Base-by-base conservation (phyloP, 352 stramenopile genomes). In the Plasmopara muralis region DNA sequence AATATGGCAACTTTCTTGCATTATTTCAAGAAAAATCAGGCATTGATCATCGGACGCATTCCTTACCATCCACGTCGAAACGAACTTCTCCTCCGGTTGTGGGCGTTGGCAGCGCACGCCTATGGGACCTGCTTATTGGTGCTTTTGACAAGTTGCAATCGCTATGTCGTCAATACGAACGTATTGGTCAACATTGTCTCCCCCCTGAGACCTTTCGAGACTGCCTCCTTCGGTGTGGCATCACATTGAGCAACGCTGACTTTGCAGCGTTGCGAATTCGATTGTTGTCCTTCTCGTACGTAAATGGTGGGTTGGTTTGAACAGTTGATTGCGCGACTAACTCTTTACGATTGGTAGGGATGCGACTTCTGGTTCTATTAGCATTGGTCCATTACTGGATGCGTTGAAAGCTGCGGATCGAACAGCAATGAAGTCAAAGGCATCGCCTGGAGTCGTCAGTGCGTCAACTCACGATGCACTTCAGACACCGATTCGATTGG, bases 181-280 rank as follows among this genome's bases (percentile, higher is more conserved):
- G 72, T 0, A 78, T 82, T 12, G 55, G 72, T 12, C 75, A 87
- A 53, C 63, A 64, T 8, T 66, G 57, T 35, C 46, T 90, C 37
- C 57, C 70, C 2, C 62, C 80, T 0, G 80, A 90, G 25, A 76
- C 53, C 4, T 86, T 90, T 33, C 80, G 80, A 0, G 75, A 87
- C 38, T 70, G 76, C 14, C 57, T 90, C 12, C 44, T 76, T 30
- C 69, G 72, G 10, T 84, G 71, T 42, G 77, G 80, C 2, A 68
- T 90, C 37, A 60, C 66, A 4, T 38, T 90, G 28, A 88, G 77
- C 52, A 87, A 82, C 38, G 70, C 75, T 0, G 80, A 90, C 55
- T 90, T 74, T 50, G 78, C 77, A 16, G 77, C 73, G 5, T 43
- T 90, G 14, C 72, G 80, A 1, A 70, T 90, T 41, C 72, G 74